A percentile compares a stretch with the other conserved stretches of the same genome.
These are phyloP conservation scores for Calonectria ilicicola DNA, from an alignment of 2,329 filamentous ascomycete genomes.

Conservation along the genomic window DNA sequence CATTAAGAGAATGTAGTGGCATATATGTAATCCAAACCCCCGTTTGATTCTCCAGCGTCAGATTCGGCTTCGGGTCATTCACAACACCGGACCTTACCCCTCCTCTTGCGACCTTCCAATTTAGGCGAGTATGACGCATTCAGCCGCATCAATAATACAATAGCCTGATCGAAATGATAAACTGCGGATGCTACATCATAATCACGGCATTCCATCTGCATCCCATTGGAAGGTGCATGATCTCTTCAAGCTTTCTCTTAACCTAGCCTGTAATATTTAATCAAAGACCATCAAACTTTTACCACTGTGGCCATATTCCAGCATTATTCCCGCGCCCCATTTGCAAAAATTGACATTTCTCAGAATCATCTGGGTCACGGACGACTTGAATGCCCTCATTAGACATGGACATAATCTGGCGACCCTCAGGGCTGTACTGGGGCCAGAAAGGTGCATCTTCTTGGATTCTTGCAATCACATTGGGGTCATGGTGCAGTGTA, in stretches of 20 bases:
- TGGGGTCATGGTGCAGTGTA: neutral
- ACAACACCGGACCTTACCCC: neutral
- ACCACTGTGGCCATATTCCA: neutral
- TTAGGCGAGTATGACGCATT: neutral
- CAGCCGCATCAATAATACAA: too few relatives aligned
- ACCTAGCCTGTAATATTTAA: too few relatives aligned
- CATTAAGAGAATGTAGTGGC: neutral
- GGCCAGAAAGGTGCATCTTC: neutral
- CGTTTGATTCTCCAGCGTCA: neutral
- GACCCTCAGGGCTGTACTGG: neutral
- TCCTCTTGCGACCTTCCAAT: neutral
- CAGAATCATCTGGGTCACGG: neutral
- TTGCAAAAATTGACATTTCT: neutral
- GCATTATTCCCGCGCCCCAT: neutral
- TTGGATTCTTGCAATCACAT: neutral
- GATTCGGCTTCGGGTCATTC: neutral
- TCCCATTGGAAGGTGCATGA: too few relatives aligned
- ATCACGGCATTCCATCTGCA: too few relatives aligned
- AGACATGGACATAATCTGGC: neutral
- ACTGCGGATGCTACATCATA: too few relatives aligned
- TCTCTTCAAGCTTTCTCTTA: too few relatives aligned
- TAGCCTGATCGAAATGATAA: too few relatives aligned
- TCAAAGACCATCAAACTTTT: too few relatives aligned
- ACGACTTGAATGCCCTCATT: neutral
- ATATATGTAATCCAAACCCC: neutral